Evolutionary conservation across 2,329 filamentous ascomycete species (phyloP).

Genomic region (Penicillium vulpinum): DNA sequence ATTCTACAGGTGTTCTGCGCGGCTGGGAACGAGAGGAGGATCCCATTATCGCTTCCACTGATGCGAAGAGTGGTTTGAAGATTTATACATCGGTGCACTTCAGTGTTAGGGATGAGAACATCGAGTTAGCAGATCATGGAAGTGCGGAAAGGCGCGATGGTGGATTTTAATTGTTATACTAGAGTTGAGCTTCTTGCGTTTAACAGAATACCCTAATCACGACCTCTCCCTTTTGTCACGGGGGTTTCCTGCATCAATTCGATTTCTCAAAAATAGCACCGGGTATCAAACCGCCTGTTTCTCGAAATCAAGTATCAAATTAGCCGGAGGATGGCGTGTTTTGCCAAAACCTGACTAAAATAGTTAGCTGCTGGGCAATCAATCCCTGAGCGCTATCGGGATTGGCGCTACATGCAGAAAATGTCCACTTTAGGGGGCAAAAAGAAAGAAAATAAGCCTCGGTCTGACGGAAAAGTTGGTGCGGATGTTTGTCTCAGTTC

Average conservation of each 20-base stretch:
- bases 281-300: no score
- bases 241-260: not conserved
- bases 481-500: not conserved
- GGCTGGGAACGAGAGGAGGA: not conserved
- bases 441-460: not conserved
- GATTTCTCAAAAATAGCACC: not conserved
- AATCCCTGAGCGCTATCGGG: not conserved
- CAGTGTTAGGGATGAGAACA: not conserved
- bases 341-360: not conserved
- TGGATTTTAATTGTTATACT: not conserved
- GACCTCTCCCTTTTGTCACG: not conserved
- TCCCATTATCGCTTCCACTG: not conserved
- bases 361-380: not conserved
- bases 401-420: no score
- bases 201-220: not conserved
- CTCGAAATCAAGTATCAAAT: not conserved
- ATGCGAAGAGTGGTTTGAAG: not conserved
- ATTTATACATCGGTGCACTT: not conserved
- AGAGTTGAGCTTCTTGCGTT: not conserved
- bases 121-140: not conserved
- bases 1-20: not conserved
- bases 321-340: not conserved
- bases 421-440: no score
- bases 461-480: no score
- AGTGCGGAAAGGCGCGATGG: not conserved